These are phyloP conservation scores for Dryas alaskensis DNA, from an alignment of 306 rosid genomes.

Conservation along the genomic window DNA sequence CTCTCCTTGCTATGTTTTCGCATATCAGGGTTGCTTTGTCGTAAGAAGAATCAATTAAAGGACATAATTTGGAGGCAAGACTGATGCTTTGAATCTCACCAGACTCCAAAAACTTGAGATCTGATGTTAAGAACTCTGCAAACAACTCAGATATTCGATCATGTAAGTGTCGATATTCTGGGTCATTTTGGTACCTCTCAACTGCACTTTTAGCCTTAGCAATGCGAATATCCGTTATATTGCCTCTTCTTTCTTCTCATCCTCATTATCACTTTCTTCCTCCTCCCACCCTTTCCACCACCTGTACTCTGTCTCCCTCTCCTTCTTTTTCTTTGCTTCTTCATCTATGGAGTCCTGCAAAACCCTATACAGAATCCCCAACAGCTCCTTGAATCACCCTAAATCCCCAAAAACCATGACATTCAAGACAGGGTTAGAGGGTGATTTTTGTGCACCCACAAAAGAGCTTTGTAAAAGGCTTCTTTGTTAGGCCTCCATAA, in stretches of 20 bases:
- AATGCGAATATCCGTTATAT: too few relatives aligned
- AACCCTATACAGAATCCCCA: background rate
- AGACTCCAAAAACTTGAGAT: background rate
- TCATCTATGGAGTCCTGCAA: background rate
- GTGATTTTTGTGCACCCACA: slow-evolving; percentile 4
- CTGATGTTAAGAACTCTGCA: background rate
- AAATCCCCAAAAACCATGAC: background rate
- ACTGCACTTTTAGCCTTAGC: background rate
- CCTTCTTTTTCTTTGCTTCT: background rate
- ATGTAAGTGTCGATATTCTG: background rate
- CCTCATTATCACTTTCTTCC: background rate
- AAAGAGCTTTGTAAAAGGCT: background rate
- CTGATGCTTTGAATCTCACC: background rate
- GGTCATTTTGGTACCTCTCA: background rate
- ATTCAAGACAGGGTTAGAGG: background rate
- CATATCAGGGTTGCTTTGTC: background rate
- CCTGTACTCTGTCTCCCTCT: background rate
- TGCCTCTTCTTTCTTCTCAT: background rate
- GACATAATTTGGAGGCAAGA: background rate
- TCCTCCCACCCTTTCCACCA: too few relatives aligned
- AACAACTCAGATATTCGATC: background rate
- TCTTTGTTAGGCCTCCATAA: background rate
- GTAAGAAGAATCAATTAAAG: background rate
- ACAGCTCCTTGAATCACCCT: slow-evolving; percentile 1
- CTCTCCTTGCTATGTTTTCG: background rate